These are phyloP conservation scores for Neodidymelliopsis sp. DNA, from an alignment of 2,329 filamentous ascomycete species.

Conservation along the genomic window DNA sequence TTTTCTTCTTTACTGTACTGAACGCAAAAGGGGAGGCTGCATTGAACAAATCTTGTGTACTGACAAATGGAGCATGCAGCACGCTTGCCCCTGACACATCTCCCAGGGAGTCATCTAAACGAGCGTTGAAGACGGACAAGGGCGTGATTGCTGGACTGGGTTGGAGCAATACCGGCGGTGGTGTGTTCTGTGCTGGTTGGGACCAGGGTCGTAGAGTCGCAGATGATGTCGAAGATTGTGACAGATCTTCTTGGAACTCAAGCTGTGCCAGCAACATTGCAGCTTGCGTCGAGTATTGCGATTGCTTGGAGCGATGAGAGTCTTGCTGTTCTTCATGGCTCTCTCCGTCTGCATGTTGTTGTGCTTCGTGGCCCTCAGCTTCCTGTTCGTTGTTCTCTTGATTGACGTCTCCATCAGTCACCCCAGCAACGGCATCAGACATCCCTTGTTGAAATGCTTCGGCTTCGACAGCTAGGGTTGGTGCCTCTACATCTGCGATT, in stretches of 20 bases:
- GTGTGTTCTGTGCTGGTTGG: constrained; percentile 26
- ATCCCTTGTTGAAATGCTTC: background rate
- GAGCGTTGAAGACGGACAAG: constrained; percentile 35
- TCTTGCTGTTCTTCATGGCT: constrained; percentile 11
- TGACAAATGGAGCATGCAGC: constrained; percentile 34
- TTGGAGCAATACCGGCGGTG: constrained; percentile 19
- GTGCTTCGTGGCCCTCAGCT: constrained; percentile 1
- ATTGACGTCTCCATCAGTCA: background rate
- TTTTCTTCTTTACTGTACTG: constrained; percentile 53
- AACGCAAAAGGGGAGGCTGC: constrained; percentile 51
- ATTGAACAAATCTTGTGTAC: constrained; percentile 55
- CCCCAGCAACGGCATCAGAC: background rate
- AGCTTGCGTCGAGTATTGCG: constrained; percentile 46
- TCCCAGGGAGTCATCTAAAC: constrained; percentile 14
- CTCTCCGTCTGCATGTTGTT: background rate
- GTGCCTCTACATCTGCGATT: background rate
- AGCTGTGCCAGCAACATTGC: constrained; percentile 45
- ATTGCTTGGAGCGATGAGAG: constrained; percentile 23
- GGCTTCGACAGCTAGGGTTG: background rate
- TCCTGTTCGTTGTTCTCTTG: background rate
- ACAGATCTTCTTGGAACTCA: constrained; percentile 41
- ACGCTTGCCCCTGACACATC: constrained; percentile 11
- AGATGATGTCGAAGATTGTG: constrained; percentile 26
- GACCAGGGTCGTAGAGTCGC: constrained; percentile 27
- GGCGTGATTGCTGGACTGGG: constrained; percentile 40